phyloP scores from a whole-genome alignment of 352 stramenopile species.

The Pythium vanterpoolii region DNA sequence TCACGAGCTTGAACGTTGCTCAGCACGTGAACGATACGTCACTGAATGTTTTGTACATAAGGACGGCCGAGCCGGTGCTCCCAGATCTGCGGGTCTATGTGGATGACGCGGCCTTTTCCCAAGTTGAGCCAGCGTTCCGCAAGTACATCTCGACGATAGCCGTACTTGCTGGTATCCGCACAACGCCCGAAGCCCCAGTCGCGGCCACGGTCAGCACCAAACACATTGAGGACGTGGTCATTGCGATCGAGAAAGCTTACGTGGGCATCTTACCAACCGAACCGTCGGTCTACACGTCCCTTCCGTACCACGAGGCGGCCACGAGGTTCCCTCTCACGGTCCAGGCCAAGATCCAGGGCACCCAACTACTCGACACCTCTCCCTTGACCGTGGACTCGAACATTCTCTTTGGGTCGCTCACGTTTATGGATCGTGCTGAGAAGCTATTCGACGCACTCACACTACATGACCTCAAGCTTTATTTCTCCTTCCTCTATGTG shows the following conservation, averaged over 20 bases:
- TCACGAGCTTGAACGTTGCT: slow-evolving; percentile 34
- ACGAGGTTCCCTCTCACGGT: slow-evolving; percentile 67
- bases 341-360: slow-evolving; percentile 33
- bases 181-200: slow-evolving; percentile 6
- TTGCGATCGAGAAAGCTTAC: slow-evolving; percentile 64
- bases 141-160: slow-evolving; percentile 43
- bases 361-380: slow-evolving; percentile 30
- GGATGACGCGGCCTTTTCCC: slow-evolving; percentile 37
- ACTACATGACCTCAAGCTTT: slow-evolving; percentile 49
- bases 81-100: slow-evolving; percentile 88
- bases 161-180: slow-evolving; percentile 28
- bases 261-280: slow-evolving; percentile 34
- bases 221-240: slow-evolving; percentile 39
- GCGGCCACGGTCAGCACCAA: background rate
- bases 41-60: slow-evolving; percentile 71
- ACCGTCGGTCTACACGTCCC: slow-evolving; percentile 60
- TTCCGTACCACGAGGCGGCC: slow-evolving; percentile 41
- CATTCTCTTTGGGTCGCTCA: slow-evolving; percentile 43
- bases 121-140: slow-evolving; percentile 32
- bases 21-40: slow-evolving; percentile 75
- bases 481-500: slow-evolving; percentile 50
- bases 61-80: slow-evolving; percentile 68
- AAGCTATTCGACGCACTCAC: slow-evolving; percentile 29
- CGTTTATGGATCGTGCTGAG: slow-evolving; percentile 56
- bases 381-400: slow-evolving; percentile 32